These are phyloP conservation scores for Atkinsonella texensis DNA, from an alignment of 2,329 filamentous ascomycete species.

Conservation along the genomic window DNA sequence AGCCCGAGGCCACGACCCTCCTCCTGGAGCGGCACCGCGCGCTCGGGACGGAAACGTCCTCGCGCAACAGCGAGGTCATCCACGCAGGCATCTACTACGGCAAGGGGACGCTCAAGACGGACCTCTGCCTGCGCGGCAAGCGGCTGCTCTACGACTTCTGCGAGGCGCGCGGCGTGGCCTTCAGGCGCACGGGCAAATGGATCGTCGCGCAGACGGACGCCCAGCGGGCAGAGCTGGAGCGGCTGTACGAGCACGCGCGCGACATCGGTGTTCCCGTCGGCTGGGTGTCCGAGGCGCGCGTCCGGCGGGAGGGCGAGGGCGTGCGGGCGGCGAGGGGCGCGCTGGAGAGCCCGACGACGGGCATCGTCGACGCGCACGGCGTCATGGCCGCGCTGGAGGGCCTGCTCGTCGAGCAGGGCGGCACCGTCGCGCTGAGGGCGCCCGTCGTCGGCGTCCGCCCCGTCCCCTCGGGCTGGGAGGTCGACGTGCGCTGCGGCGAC, in stretches of 20 bases:
- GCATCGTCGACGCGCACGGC: conserved; percentile 79
- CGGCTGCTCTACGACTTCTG: conserved; percentile 72
- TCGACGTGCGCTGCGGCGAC: conserved; percentile 38
- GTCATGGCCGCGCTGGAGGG: conserved; percentile 74
- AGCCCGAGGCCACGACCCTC: conserved; percentile 52
- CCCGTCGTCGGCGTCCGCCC: conserved; percentile 43
- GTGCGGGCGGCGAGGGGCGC: conserved; percentile 62
- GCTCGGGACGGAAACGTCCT: conserved; percentile 76
- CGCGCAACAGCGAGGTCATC: conserved; percentile 90
- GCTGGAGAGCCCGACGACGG: conserved; percentile 75
- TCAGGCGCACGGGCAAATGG: conserved; percentile 80
- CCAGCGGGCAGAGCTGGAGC: conserved; percentile 53
- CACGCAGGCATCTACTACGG: conserved; percentile 94
- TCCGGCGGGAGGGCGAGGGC: conserved; percentile 54
- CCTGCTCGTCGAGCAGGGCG: conserved; percentile 64
- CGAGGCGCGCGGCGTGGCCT: conserved; percentile 49
- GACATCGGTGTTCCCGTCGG: conserved; percentile 52
- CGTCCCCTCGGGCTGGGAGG: conserved; percentile 49
- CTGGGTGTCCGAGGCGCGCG: conserved; percentile 55
- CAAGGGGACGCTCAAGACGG: conserved; percentile 61
- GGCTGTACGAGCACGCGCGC: conserved; percentile 33
- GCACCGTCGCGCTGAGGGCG: conserved; percentile 59
- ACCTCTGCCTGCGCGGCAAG: conserved; percentile 68
- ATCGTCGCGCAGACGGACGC: conserved; percentile 72
- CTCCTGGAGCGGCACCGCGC: conserved; percentile 68